Conservation (phyloP, 129 eudicot species). For the Pittosporum tobira region DNA sequence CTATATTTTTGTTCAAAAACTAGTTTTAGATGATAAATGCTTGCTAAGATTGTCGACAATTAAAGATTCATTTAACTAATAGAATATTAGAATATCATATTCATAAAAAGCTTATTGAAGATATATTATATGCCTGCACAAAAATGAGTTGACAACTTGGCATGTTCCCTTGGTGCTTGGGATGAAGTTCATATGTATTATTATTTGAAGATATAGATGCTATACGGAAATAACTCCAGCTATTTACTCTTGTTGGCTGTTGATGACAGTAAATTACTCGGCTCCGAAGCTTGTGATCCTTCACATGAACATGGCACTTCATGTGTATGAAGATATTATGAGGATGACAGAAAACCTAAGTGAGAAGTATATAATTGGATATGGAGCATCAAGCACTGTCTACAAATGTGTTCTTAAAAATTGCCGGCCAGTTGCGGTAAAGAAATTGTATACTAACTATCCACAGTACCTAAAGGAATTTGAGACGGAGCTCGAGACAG, state of each 20-base stretch:
- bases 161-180: not conserved
- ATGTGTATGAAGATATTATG: slow-evolving; percentile 95
- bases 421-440: slow-evolving; percentile 87
- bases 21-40: not conserved
- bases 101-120: too few species aligned
- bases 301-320: slow-evolving; percentile 98
- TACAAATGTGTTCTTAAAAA: slow-evolving; percentile 94
- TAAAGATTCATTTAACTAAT: too few species aligned
- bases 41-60: not conserved
- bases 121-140: not conserved
- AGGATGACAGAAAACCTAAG: slow-evolving; percentile 94
- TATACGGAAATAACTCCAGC: not conserved
- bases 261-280: slow-evolving; percentile 48
- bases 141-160: too few species aligned
- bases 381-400: slow-evolving; percentile 95
- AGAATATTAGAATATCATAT: not conserved
- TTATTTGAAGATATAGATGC: not conserved
- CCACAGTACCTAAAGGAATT: slow-evolving; percentile 77
- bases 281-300: slow-evolving; percentile 96
- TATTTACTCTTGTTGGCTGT: not conserved
- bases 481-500: slow-evolving; percentile 86
- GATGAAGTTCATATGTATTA: not conserved
- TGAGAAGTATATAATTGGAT: slow-evolving; percentile 82
- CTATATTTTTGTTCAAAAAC: not conserved
- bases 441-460: slow-evolving; percentile 70